Base-by-base conservation (phyloP, 768 basidiomycete species). In the Botryobasidium botryosum region DNA sequence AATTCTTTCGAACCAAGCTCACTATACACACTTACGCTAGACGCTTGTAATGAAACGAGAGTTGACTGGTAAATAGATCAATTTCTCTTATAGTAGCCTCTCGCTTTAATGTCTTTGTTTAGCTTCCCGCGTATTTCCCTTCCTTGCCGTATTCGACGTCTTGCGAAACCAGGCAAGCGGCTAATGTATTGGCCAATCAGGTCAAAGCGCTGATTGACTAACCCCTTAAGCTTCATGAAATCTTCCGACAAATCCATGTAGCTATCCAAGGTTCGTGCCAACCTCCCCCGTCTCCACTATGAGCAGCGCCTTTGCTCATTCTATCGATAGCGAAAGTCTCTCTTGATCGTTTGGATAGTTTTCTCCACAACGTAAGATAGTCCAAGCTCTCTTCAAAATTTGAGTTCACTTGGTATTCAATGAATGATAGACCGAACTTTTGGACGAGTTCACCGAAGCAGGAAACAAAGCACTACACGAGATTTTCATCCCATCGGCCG, bases 241-340 rank as follows among this genome's bases (percentile, higher is more conserved):
- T n/a, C n/a, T n/a, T n/a, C n/a, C n/a, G n/a, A n/a, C n/a, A n/a
- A n/a, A n/a, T n/a, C n/a, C n/a, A n/a, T n/a, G n/a, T n/a, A n/a
- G n/a, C n/a, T n/a, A n/a, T n/a, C n/a, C n/a, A n/a, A n/a, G n/a
- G n/a, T n/a, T n/a, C n/a, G n/a, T n/a, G n/a, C n/a, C n/a, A n/a
- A n/a, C n/a, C n/a, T n/a, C n/a, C n/a, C n/a, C n/a, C n/a, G n/a
- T n/a, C n/a, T n/a, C n/a, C n/a, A n/a, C n/a, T 65, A 59, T 53
- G 55, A 59, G 24, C 51, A 6, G 42, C 63, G 1, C 61, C 64
- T 15, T 25, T 17, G 6, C 46, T 56, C 21, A 51, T 68, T 46
- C n/a, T n/a, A n/a, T n/a, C n/a, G n/a, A 6, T 43, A 21, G 74
- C 68, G 40, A 75, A 74, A 57, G 78, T 84, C 4, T 78, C 78